Evolutionary conservation across 495 filamentous ascomycete species (phyloP), one percentile per base, ranked within the genome.

Genomic region (Sordaria brevicollis): DNA sequence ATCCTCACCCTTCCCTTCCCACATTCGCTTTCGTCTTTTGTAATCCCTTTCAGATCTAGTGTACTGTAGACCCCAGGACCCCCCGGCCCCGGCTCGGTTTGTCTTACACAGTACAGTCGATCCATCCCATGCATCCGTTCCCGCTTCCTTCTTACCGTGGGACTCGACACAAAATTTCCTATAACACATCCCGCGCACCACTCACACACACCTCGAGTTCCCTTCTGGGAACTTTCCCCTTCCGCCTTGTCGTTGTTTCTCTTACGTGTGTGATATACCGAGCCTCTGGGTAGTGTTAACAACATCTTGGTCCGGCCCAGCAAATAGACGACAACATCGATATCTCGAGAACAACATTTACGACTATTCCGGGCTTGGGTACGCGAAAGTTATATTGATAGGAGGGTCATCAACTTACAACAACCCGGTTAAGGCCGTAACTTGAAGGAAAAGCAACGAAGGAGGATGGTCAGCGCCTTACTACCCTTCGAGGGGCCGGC

Each of bases 401-500:
- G 25, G 25, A 57, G 49, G 13, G 5, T 43, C 36, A n/a, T 35
- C 38, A 37, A n/a, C 25, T 29, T 38, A 9, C 9, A 67, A 9
- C 9, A 67, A 38, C 67, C 10, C 2, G 31, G 21, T 62, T n/a
- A 34, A 11, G 67, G 25, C 17, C 17, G 10, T 31, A 17, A 43
- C 21, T n/a, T 34, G 29, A 5, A n/a, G 25, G 25, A 65, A 13
- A 10, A 31, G 9, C 17, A 17, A n/a, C 29, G 31, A 10, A 68
- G 31, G 17, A 68, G 39, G 67, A 39, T 49, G 38, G 67, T 39
- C 21, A 49, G 67, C 72, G 65, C 72, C 62, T 70, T 67, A 21
- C 69, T 72, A 65, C 73, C 77, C 54, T 67, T 77, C 62, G 33
- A 67, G 71, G 78, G 79, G 43, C 81, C 80, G 35, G 70, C 76